Base-by-base conservation (phyloP, 2,329 filamentous ascomycete genomes). In the Aureobasidium sp. region DNA sequence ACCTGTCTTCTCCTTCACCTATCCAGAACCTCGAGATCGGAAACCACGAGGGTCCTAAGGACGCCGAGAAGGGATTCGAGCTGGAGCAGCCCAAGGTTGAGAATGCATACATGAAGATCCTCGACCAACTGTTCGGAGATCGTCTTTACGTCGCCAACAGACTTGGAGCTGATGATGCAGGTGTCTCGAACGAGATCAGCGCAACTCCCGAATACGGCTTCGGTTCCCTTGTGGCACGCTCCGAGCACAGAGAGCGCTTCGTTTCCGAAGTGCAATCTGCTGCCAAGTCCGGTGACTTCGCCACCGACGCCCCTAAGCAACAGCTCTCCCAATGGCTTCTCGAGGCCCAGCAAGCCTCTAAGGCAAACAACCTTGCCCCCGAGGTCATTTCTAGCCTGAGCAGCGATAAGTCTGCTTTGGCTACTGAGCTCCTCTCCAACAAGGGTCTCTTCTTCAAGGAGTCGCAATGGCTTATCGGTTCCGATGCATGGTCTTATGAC, bases 401-500 rank as follows among this genome's bases (percentile, higher is more conserved):
- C 66, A 87, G 85, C 32, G 94, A 99, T 73, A 90, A 89, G n/a
- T 97, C 93, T 5, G 75, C 83, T 2, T 72, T 88, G 27, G 86
- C 94, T 1, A 82, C 79, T 64, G 78, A 86, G 63, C 82, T 99
- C 3, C 83, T 97, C 3, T 77, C 84, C 41, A 88, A 87, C 67
- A 92, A 94, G 78, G 80, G 83, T 48, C 82, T 97, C 15, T 97
- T 99, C 81, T 90, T 85, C 75, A 91, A 93, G 72, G 92, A 99
- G 76, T 95, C 94, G 0, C 84, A 93, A 42, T 99, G 94, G 94
- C 80, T 99, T 44, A 86, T 97, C 67, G 94, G 94, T 37, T 97
- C 94, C 10, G 94, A 99, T 78, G 92, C 94, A 36, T 99, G 94
- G 94, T 85, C 94, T 3, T 99, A 97, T 71, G 94, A 99, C 76